phyloP scores from a whole-genome alignment of 192 early-diverging fungal species.

The Gryganskiella cystojenkinii region DNA sequence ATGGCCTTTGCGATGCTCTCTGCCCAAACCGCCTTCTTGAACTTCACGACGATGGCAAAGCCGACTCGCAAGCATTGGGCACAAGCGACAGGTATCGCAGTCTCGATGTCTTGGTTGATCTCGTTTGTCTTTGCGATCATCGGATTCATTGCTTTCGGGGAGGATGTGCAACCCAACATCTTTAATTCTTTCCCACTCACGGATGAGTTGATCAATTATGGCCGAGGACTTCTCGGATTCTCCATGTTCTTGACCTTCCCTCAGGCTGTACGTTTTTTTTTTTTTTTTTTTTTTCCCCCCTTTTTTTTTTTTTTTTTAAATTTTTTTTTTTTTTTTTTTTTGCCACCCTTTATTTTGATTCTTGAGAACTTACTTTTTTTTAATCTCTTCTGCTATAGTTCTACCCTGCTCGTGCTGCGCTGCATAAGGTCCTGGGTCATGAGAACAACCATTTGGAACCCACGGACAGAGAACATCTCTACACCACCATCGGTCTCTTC shows the following conservation, averaged over 20 bases:
- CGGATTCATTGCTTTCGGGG: constrained; percentile 71
- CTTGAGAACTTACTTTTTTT: neutral
- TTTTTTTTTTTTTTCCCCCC: neutral
- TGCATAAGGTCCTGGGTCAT: constrained; percentile 58
- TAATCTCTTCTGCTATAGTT: constrained; percentile 29
- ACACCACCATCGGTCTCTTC: constrained; percentile 54
- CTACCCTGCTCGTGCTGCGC: constrained; percentile 57
- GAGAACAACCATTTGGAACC: constrained; percentile 45
- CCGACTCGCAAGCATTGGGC: constrained; percentile 61
- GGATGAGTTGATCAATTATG: constrained; percentile 69
- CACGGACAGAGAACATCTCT: constrained; percentile 49
- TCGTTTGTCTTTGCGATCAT: constrained; percentile 69
- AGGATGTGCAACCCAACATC: constrained; percentile 68
- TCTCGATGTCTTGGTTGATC: constrained; percentile 57
- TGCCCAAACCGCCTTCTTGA: constrained; percentile 68
- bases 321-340: neutral
- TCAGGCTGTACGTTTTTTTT: constrained; percentile 34
- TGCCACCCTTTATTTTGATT: neutral
- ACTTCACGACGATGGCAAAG: constrained; percentile 60
- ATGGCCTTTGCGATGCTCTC: constrained; percentile 77
- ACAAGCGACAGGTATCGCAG: constrained; percentile 60
- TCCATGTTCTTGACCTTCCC: constrained; percentile 71
- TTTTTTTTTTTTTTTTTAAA: constrained; percentile 8
- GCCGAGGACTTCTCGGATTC: constrained; percentile 67
- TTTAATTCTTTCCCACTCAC: constrained; percentile 72